Evolutionary conservation across 164 flowering plant species (phyloP), one percentile per base, ranked within the genome.

Genomic region (Vitis cinerea): DNA sequence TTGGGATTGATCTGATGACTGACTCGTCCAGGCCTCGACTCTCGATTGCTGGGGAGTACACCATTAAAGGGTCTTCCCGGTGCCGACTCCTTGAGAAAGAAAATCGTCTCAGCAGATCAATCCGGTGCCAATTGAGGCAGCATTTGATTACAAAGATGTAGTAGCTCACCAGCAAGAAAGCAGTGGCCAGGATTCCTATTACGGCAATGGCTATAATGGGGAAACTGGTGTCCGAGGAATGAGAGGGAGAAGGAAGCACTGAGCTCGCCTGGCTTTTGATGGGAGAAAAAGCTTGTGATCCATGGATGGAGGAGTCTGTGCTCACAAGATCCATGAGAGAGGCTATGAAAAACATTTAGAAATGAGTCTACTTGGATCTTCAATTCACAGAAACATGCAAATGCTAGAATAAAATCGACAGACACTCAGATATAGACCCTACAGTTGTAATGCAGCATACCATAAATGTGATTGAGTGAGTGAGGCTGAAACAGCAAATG

Each of bases 91-190:
- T 67, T 14, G 88, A 78, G 60, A 77, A 59, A 1, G 92, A 81
- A 23, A 90, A 83, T 2, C 90, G 87, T 31, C 87, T 44, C 2
- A 87, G 69, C 50, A 83, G 61, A 71, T 84, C 87, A 52, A 85
- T 76, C 1, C 84, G 74, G 73, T 90, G 92, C 88, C 87, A 87
- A 53, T 78, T 88, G 69, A 92, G 84, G 82, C 97, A 90, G 75
- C 97, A 94, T 78, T 91, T 95, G 83, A 93, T 93, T 65, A 91
- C 91, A 44, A 95, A 95, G 66, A 95, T 59, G 75, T 95, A 95
- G 84, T 95, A 93, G 83, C 90, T 77, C 6, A 93, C 79, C 0
- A 95, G 89, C 61, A 95, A 74, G 80, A 95, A 78, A 30, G 83
- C 92, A 0, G 97, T 95, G 78, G 92, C 85, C 5, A 87, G 23